These are phyloP conservation scores for Aspergillus fumigatiaffinis DNA, from an alignment of 2,329 filamentous ascomycete genomes.

Conservation along the genomic window DNA sequence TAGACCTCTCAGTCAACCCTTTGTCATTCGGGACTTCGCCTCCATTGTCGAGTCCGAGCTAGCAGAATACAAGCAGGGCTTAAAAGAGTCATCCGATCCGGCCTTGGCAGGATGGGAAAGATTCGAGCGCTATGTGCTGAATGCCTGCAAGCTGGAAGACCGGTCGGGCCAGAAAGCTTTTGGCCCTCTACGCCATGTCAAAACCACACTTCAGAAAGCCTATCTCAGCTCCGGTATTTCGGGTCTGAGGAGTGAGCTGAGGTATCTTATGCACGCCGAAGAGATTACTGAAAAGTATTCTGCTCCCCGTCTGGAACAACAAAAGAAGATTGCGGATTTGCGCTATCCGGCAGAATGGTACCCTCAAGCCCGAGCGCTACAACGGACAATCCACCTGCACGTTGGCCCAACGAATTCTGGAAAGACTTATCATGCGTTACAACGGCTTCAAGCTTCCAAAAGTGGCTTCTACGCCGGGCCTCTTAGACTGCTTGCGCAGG, in stretches of 20 bases:
- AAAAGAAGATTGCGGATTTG: conserved; percentile 70
- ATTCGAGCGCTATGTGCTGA: conserved; percentile 30
- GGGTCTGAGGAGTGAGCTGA: conserved; percentile 57
- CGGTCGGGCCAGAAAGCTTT: conserved; percentile 9
- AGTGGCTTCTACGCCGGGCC: conserved; percentile 88
- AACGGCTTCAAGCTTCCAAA: conserved; percentile 71
- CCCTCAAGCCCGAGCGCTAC: conserved; percentile 72
- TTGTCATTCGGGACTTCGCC: conserved; percentile 24
- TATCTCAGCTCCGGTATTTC: conserved; percentile 53
- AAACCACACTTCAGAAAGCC: conserved; percentile 50
- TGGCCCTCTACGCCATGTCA: conserved; percentile 22
- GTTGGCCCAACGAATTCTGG: conserved; percentile 97
- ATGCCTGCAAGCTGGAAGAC: conserved; percentile 27
- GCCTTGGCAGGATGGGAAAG: conserved; percentile 21
- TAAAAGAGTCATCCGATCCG: conserved; percentile 12
- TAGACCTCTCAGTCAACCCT: not conserved
- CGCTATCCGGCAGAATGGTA: conserved; percentile 93
- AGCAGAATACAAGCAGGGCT: conserved; percentile 18
- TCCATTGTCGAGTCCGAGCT: conserved; percentile 25
- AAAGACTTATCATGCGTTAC: conserved; percentile 92
- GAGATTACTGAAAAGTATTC: conserved; percentile 58
- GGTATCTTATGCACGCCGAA: conserved; percentile 65
- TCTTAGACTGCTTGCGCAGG: conserved; percentile 81
- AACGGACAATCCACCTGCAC: conserved; percentile 83
- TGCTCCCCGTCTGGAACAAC: conserved; percentile 53